Evolutionary conservation across 176 grass and related monocot species (phyloP), one percentile per base, ranked within the genome.

Genomic region (Tillandsia fasciculata): DNA sequence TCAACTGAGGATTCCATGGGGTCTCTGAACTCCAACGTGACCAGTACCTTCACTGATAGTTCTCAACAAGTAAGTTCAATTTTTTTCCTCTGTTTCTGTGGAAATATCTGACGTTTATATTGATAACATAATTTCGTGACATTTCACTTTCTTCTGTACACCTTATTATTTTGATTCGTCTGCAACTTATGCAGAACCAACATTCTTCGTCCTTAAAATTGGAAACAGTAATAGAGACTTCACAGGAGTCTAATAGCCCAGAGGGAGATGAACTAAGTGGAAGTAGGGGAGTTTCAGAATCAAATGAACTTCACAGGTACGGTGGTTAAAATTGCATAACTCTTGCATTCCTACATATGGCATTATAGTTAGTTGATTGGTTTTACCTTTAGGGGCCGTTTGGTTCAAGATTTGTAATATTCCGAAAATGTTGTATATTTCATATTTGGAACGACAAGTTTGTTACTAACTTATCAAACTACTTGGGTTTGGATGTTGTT

Each of bases 241-340:
- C 59, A 20, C 9, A 66, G 76, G 26, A 83, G 65, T 52, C 50
- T 70, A 81, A 22, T 71, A 65, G 49, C 71, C 71, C 66, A 69
- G 53, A 27, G 50, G 28, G 14, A 70, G 78, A 73, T 28, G 70
- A 76, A 77, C 65, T 67, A 74, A 78, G 15, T 61, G 74, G 71
- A 71, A 75, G 51, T 71, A 78, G 64, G 48, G 51, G 75, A 24
- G 26, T 56, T 17, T 11, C 72, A 49, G 68, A 87, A 20, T 26
- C 47, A 72, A 75, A 84, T 24, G 47, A 71, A 54, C 71, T 22
- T 67, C 13, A 75, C 73, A 76, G 81, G 91, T 96, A 90, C 14
- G 54, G n/a, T 59, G 20, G 12, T 72, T 70, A 51, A 27, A 17
- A 18, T 15, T 72, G 58, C 75, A 50, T 84, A 26, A 1, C 74